Conservation (phyloP, 148 eudicot species). For the Rheum nobile region DNA sequence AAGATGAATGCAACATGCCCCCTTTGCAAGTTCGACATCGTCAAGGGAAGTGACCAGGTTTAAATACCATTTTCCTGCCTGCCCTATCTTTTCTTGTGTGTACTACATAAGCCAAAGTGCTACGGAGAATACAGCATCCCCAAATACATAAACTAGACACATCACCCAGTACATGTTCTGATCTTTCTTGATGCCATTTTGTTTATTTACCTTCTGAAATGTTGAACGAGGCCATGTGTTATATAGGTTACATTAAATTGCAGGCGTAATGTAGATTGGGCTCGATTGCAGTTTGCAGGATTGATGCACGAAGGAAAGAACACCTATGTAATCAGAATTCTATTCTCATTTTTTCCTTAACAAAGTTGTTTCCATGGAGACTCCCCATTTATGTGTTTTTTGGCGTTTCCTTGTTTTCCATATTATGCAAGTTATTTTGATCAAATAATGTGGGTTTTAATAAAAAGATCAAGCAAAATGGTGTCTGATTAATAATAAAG, state of each 20-base stretch:
- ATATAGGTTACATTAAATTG: neutral
- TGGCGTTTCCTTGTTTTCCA: too few species aligned
- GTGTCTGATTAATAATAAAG: too few species aligned
- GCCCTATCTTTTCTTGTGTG: neutral
- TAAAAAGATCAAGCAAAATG: too few species aligned
- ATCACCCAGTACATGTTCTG: neutral
- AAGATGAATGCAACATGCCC: slow-evolving; percentile 98
- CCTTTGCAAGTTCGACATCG: slow-evolving; percentile 88
- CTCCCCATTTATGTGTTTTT: neutral
- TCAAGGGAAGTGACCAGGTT: slow-evolving; percentile 66
- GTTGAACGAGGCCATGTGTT: neutral
- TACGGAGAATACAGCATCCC: neutral
- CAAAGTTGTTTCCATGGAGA: neutral
- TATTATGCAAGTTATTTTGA: too few species aligned
- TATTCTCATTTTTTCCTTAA: neutral
- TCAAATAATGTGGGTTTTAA: too few species aligned
- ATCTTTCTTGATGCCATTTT: slow-evolving; percentile 7
- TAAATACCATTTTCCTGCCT: slow-evolving; percentile 8
- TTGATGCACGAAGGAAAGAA: neutral
- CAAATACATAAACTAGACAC: neutral
- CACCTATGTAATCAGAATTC: neutral
- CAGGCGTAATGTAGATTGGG: neutral
- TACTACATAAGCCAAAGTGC: neutral
- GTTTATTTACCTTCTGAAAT: neutral
- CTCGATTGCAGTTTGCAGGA: neutral